A percentile compares a stretch with the other conserved stretches of the same genome.
These are phyloP conservation scores for Epithele typhae DNA, from an alignment of 768 basidiomycete species.

Conservation along the genomic window DNA sequence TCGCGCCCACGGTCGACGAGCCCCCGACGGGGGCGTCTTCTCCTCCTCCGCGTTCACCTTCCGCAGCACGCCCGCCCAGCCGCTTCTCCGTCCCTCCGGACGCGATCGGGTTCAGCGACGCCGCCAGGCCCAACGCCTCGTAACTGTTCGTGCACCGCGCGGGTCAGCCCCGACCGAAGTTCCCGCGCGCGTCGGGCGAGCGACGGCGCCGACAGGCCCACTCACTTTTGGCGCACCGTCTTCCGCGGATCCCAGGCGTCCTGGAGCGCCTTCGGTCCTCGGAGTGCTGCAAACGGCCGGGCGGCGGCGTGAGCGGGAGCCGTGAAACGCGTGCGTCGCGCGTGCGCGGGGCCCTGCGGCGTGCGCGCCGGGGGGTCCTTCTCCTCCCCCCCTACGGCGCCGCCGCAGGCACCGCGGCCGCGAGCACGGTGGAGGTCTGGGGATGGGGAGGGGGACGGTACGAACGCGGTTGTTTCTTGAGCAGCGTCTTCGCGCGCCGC, in stretches of 20 bases:
- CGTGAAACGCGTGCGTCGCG: background rate
- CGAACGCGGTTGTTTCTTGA: constrained; percentile 77
- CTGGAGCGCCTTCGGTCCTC: constrained; percentile 76
- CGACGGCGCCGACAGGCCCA: too few relatives aligned
- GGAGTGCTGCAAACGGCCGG: constrained; percentile 50
- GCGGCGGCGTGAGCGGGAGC: background rate
- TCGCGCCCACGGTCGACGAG: constrained; percentile 12
- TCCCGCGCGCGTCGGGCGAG: too few relatives aligned
- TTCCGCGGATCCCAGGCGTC: constrained; percentile 84
- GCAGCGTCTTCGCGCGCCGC: constrained; percentile 64
- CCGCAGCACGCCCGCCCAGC: constrained; percentile 11
- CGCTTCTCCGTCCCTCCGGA: constrained; percentile 64
- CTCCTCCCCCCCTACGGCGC: too few relatives aligned
- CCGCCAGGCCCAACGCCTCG: constrained; percentile 66
- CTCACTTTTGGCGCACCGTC: constrained; percentile 91
- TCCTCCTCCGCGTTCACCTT: constrained; percentile 1
- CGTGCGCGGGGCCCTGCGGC: too few relatives aligned
- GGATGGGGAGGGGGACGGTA: constrained; percentile 17
- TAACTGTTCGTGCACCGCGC: constrained; percentile 53
- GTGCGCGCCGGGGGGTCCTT: too few relatives aligned
- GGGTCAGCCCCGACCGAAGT: constrained; percentile 1
- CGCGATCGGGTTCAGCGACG: constrained; percentile 60
- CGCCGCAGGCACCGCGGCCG: too few relatives aligned
- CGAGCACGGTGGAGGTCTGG: too few relatives aligned
- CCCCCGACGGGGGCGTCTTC: constrained; percentile 13